These are phyloP conservation scores for Tuber calosporum DNA, from an alignment of 495 filamentous ascomycete species.

Conservation along the genomic window DNA sequence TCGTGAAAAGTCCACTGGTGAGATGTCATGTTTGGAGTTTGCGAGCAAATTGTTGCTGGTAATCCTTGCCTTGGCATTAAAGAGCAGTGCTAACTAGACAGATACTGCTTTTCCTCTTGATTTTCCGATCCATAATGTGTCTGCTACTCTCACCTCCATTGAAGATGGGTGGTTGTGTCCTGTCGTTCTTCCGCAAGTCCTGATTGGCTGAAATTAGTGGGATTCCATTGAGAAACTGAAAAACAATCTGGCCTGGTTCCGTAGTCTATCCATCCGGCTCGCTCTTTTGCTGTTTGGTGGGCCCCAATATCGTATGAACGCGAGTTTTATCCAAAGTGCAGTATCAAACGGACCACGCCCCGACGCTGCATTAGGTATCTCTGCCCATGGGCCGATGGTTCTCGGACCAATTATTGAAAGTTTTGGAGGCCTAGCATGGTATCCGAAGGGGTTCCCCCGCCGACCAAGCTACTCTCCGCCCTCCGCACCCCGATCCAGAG, in stretches of 20 bases:
- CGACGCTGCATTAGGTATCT: neutral
- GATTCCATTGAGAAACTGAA: neutral
- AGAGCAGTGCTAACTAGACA: neutral
- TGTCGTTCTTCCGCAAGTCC: neutral
- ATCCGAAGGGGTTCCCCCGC: neutral
- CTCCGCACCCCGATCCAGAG: neutral
- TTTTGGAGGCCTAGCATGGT: neutral
- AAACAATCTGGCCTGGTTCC: neutral
- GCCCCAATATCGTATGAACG: neutral
- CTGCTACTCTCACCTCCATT: neutral
- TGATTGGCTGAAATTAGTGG: neutral
- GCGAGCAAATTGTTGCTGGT: neutral
- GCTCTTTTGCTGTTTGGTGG: neutral
- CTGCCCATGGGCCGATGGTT: neutral
- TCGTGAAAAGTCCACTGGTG: neutral
- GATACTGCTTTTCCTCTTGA: neutral
- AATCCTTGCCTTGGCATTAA: neutral
- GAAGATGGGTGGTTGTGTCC: neutral
- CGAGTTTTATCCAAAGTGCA: neutral
- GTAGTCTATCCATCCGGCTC: neutral
- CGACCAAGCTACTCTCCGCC: neutral
- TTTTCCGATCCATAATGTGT: neutral
- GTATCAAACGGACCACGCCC: neutral
- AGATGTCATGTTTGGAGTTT: neutral
- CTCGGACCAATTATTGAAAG: neutral